Evolutionary conservation across 441 rosid species (phyloP).

Genomic region (Oxalis stricta): DNA sequence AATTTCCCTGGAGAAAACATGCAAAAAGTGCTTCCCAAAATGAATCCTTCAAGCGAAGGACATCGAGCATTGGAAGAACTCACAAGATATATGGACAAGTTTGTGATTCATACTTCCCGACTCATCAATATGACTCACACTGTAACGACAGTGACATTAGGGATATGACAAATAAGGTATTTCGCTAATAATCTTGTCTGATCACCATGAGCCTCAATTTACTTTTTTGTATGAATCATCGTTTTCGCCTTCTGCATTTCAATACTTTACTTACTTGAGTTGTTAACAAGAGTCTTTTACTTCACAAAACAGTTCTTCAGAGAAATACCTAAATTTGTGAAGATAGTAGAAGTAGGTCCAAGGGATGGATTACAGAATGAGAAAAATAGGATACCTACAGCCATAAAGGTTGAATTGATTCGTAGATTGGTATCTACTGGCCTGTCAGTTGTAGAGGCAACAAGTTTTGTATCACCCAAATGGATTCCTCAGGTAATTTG

Average conservation of each 20-base stretch:
- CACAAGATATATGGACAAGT: slow-evolving; percentile 18
- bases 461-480: slow-evolving; percentile 97
- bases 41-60: slow-evolving; percentile 27
- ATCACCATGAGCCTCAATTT: neutral
- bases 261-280: neutral
- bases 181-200: neutral
- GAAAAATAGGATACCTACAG: slow-evolving; percentile 67
- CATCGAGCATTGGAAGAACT: slow-evolving; percentile 28
- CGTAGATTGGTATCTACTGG: slow-evolving; percentile 63
- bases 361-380: slow-evolving; percentile 97
- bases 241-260: neutral
- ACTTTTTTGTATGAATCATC: neutral
- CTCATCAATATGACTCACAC: slow-evolving; percentile 29
- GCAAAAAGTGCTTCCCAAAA: slow-evolving; percentile 31
- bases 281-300: slow-evolving; percentile 1
- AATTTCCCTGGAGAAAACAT: slow-evolving; percentile 69
- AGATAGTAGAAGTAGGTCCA: slow-evolving; percentile 98
- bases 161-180: slow-evolving; percentile 46
- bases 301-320: slow-evolving; percentile 35
- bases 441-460: slow-evolving; percentile 80
- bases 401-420: slow-evolving; percentile 78
- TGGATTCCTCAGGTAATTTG: slow-evolving; percentile 90
- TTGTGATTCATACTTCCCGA: slow-evolving; percentile 28
- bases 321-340: slow-evolving; percentile 71
- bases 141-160: slow-evolving; percentile 22